phyloP scores from a whole-genome alignment of 2,329 filamentous ascomycete genomes.

The Pyricularia pennisetigena region DNA sequence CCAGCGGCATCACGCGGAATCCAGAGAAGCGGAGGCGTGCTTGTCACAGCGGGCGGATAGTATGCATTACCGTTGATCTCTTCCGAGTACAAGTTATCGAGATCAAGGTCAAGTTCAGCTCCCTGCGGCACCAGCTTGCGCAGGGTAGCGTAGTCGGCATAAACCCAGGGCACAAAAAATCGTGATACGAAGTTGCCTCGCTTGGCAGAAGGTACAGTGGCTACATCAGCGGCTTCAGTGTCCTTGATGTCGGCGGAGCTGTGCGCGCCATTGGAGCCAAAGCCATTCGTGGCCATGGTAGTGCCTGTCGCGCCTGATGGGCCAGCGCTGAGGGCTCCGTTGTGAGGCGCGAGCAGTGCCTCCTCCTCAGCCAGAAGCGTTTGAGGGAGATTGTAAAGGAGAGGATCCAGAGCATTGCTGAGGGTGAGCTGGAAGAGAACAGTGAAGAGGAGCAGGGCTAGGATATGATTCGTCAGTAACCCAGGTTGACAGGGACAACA shows the following conservation, averaged over 20 bases:
- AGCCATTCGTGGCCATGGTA: conserved; percentile 13
- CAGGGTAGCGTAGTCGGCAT: conserved; percentile 62
- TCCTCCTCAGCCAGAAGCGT: conserved; percentile 46
- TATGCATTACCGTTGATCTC: conserved; percentile 60
- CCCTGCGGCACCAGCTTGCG: conserved; percentile 58
- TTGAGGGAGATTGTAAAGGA: conserved; percentile 71
- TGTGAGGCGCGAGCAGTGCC: conserved; percentile 11
- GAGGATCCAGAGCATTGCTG: conserved; percentile 62
- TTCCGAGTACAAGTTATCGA: conserved; percentile 48
- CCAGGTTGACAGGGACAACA: neutral
- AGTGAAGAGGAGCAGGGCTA: conserved; percentile 62
- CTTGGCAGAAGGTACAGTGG: conserved; percentile 19
- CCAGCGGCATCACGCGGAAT: conserved; percentile 68
- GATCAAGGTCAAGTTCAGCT: conserved; percentile 28
- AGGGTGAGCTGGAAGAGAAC: conserved; percentile 66
- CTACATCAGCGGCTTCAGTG: conserved; percentile 13
- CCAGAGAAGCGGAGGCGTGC: conserved; percentile 64
- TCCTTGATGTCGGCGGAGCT: conserved; percentile 12
- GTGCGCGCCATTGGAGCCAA: neutral
- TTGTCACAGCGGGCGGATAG: conserved; percentile 59
- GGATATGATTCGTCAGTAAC: neutral
- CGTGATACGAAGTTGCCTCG: conserved; percentile 50
- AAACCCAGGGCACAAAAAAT: conserved; percentile 71
- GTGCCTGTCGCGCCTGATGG: conserved; percentile 6
- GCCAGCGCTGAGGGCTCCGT: conserved; percentile 8